These are phyloP conservation scores for Mortierella sp. DNA, from an alignment of 371 early-diverging fungal genomes.

Conservation along the genomic window DNA sequence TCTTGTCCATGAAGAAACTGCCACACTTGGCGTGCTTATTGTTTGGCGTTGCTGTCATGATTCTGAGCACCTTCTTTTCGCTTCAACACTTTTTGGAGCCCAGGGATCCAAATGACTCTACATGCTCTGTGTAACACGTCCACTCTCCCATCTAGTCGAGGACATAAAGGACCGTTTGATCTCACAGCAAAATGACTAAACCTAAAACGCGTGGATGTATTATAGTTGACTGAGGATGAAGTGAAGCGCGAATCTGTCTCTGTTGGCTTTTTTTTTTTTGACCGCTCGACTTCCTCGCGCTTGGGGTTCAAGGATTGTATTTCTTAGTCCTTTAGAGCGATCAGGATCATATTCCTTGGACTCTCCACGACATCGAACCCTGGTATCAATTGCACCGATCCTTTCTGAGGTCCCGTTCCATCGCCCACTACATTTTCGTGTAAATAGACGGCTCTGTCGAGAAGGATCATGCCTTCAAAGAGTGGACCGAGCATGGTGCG, in stretches of 20 bases:
- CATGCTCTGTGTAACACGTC: constrained; percentile 24
- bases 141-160: too few relatives aligned
- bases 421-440: constrained; percentile 55
- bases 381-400: constrained; percentile 37
- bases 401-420: constrained; percentile 4
- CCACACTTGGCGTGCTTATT: constrained; percentile 69
- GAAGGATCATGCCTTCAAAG: constrained; percentile 79
- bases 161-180: too few relatives aligned
- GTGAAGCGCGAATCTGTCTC: too few relatives aligned
- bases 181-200: too few relatives aligned
- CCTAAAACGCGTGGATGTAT: too few relatives aligned
- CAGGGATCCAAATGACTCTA: constrained; percentile 12
- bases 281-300: too few relatives aligned
- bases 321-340: constrained; percentile 38
- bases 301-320: too few relatives aligned
- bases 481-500: constrained; percentile 77
- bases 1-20: constrained; percentile 63
- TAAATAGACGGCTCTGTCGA: constrained; percentile 79
- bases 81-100: constrained; percentile 49
- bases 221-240: too few relatives aligned
- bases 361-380: constrained; percentile 53
- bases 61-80: constrained; percentile 67
- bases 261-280: too few relatives aligned
- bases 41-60: constrained; percentile 75
- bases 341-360: constrained; percentile 51